These are phyloP conservation scores for Sequoia sempervirens DNA, from an alignment of 75 land plant genomes.

Conservation along the genomic window DNA sequence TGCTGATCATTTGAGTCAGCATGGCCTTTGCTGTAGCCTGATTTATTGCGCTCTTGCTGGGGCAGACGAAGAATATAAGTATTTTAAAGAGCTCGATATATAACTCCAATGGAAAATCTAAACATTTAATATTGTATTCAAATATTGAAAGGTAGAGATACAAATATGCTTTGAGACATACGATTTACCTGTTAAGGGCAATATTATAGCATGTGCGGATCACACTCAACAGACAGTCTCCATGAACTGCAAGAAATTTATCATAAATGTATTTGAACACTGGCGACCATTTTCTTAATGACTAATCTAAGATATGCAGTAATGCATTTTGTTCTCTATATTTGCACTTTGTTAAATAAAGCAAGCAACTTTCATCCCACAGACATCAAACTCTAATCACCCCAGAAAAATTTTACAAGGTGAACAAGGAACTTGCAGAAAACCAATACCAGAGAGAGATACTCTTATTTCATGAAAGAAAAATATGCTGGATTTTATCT, in stretches of 20 bases:
- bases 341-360: neutral
- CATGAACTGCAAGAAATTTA: slow-evolving; percentile 71
- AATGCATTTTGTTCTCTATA: neutral
- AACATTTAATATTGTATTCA: neutral
- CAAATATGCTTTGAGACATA: neutral
- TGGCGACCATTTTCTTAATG: neutral
- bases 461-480: neutral
- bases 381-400: too few relatives aligned
- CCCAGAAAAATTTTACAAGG: neutral
- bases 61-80: slow-evolving; percentile 6
- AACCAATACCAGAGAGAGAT: neutral
- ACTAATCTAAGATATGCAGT: neutral
- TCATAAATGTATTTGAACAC: neutral
- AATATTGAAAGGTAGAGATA: neutral
- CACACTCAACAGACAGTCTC: slow-evolving; percentile 81
- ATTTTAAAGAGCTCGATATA: neutral
- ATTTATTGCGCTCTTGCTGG: slow-evolving; percentile 87
- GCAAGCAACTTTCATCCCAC: too few relatives aligned
- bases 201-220: slow-evolving; percentile 89
- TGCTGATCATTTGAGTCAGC: slow-evolving; percentile 93
- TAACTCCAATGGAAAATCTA: neutral
- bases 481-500: neutral
- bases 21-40: slow-evolving; percentile 98
- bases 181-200: slow-evolving; percentile 79
- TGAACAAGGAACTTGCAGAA: neutral